phyloP scores from a whole-genome alignment of 306 rosid species.

The Canavalia ensiformis region DNA sequence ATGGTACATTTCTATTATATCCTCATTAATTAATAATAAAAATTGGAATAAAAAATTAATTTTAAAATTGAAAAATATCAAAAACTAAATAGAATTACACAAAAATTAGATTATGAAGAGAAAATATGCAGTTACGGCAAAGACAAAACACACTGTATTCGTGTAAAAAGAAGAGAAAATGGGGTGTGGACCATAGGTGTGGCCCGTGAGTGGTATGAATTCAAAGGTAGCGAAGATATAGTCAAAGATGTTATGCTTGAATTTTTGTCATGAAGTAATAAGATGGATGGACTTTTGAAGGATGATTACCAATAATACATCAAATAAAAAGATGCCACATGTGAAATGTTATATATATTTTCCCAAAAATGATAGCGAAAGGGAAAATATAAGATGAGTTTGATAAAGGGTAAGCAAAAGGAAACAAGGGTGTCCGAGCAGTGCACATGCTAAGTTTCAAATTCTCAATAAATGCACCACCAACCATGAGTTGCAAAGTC shows the following conservation, averaged over 20 bases:
- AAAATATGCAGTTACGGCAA: too few species aligned
- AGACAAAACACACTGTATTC: too few species aligned
- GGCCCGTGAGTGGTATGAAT: not conserved
- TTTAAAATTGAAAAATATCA: too few species aligned
- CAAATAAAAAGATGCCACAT: slow-evolving; percentile 47
- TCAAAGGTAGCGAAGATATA: slow-evolving; percentile 10
- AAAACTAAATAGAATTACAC: too few species aligned
- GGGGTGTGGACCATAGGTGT: not conserved
- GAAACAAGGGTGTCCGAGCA: slow-evolving; percentile 40
- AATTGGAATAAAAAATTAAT: too few species aligned
- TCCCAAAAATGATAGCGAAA: slow-evolving; percentile 8
- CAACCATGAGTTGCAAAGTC: slow-evolving; percentile 55
- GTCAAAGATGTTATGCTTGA: slow-evolving; percentile 52
- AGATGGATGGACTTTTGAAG: slow-evolving; percentile 23
- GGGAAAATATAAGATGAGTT: slow-evolving; percentile 30
- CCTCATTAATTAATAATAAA: too few species aligned
- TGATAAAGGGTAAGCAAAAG: slow-evolving; percentile 11
- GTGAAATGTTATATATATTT: slow-evolving; percentile 39
- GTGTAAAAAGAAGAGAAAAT: too few species aligned
- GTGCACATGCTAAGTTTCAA: slow-evolving; percentile 61
- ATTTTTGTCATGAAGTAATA: slow-evolving; percentile 10
- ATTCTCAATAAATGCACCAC: slow-evolving; percentile 60
- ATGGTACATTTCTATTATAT: too few species aligned
- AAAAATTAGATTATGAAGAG: too few species aligned
- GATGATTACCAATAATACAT: slow-evolving; percentile 9